These are phyloP conservation scores for Spergularia azorica DNA, from an alignment of 179 eudicot genomes.

Conservation along the genomic window DNA sequence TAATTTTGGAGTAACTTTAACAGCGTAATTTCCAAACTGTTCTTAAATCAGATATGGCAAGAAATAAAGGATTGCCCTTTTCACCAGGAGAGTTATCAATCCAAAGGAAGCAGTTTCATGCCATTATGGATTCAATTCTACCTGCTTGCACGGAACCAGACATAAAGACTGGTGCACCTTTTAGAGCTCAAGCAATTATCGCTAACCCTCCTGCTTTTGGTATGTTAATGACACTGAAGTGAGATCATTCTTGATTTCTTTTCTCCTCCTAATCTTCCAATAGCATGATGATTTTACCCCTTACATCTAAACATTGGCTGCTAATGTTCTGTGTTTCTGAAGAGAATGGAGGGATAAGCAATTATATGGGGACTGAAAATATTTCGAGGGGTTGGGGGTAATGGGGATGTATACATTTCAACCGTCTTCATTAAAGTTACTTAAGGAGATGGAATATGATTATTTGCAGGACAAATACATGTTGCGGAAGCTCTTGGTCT, in stretches of 20 bases:
- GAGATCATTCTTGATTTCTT: not conserved
- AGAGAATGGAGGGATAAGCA: no score
- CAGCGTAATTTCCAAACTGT: not conserved
- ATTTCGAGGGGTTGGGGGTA: not conserved
- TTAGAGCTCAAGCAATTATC: slow-evolving; percentile 76
- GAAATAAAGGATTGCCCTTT: slow-evolving; percentile 66
- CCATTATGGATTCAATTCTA: slow-evolving; percentile 62
- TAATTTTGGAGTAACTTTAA: slow-evolving; percentile 3
- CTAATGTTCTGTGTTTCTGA: no score
- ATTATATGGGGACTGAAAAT: no score
- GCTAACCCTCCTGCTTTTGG: slow-evolving; percentile 91
- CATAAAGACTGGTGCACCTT: slow-evolving; percentile 56
- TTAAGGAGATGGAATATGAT: slow-evolving; percentile 9
- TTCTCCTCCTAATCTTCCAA: not conserved
- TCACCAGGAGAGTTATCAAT: slow-evolving; percentile 62
- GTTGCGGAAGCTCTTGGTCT: slow-evolving; percentile 87
- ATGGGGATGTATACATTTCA: not conserved
- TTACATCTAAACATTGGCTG: not conserved
- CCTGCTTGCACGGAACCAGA: slow-evolving; percentile 84
- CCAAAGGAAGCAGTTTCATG: slow-evolving; percentile 67
- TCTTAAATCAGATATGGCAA: slow-evolving; percentile 62
- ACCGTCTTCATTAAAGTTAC: not conserved
- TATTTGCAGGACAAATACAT: slow-evolving; percentile 65
- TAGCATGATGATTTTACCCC: not conserved
- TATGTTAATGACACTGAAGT: slow-evolving; percentile 31